Conservation (phyloP, 345 rosid genomes). For the Gossypium raimondii region DNA sequence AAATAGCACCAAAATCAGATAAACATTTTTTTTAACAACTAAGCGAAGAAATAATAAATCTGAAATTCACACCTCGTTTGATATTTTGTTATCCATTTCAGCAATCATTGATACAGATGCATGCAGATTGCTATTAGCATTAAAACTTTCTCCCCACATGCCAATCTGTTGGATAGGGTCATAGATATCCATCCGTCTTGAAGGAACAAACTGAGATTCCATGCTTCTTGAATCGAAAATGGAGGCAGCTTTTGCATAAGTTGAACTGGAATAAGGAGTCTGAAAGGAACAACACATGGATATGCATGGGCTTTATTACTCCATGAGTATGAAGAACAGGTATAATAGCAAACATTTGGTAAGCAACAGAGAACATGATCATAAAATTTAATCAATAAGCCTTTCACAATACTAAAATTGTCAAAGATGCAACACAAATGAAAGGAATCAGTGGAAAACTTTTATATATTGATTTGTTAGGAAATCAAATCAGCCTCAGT, state of each 20-base stretch:
- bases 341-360: background rate
- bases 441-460: too few relatives aligned
- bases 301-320: background rate
- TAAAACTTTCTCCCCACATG: conserved; percentile 82
- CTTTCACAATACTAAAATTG: too few relatives aligned
- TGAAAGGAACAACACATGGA: conserved; percentile 9
- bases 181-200: conserved; percentile 62
- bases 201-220: conserved; percentile 77
- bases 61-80: conserved; percentile 51
- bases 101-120: conserved; percentile 42
- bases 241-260: conserved; percentile 22
- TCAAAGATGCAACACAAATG: too few relatives aligned
- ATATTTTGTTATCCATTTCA: conserved; percentile 50
- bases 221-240: conserved; percentile 43
- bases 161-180: conserved; percentile 68
- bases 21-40: background rate
- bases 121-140: conserved; percentile 44
- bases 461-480: background rate
- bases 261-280: background rate
- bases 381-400: background rate
- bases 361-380: background rate
- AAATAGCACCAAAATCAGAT: conserved; percentile 14
- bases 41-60: conserved; percentile 13
- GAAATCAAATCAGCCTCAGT: background rate
- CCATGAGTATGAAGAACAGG: background rate